Conservation (phyloP, 2,329 filamentous ascomycete genomes). For the Sclerotinia borealis region DNA sequence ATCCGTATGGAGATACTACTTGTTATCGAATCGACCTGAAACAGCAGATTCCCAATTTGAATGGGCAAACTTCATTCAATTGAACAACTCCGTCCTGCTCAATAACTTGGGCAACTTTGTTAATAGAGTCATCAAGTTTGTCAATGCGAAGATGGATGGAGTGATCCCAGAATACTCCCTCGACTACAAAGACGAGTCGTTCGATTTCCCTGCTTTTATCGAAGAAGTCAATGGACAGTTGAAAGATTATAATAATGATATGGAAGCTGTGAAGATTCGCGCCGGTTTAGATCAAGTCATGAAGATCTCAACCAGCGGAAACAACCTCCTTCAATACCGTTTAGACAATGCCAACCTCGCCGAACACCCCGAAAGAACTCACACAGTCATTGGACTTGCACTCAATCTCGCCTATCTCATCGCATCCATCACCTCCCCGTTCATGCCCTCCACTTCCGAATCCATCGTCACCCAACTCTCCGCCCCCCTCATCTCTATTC, state of each 20-base stretch:
- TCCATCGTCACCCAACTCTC: constrained; percentile 75
- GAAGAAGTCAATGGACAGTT: constrained; percentile 59
- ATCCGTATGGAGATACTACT: constrained; percentile 91
- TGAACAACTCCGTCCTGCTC: constrained; percentile 85
- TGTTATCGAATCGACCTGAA: constrained; percentile 80
- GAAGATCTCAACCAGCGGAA: constrained; percentile 58
- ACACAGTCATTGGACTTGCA: constrained; percentile 60
- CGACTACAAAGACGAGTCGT: constrained; percentile 49
- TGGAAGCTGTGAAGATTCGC: constrained; percentile 67
- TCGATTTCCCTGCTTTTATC: constrained; percentile 40
- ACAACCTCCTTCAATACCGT: constrained; percentile 48
- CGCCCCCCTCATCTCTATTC: constrained; percentile 50
- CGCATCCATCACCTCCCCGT: constrained; percentile 72
- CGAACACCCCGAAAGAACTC: constrained; percentile 34
- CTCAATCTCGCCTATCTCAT: constrained; percentile 80
- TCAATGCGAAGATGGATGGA: constrained; percentile 64
- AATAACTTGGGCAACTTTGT: constrained; percentile 68
- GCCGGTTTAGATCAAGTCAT: constrained; percentile 59
- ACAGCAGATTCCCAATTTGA: constrained; percentile 84
- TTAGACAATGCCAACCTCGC: constrained; percentile 38
- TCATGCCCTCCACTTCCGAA: constrained; percentile 73
- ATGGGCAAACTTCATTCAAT: constrained; percentile 75
- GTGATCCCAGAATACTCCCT: constrained; percentile 57
- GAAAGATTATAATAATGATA: constrained; percentile 58
- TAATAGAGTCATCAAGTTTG: constrained; percentile 68